Base-by-base conservation (phyloP, 129 eudicot species). In the Tagetes patula region DNA sequence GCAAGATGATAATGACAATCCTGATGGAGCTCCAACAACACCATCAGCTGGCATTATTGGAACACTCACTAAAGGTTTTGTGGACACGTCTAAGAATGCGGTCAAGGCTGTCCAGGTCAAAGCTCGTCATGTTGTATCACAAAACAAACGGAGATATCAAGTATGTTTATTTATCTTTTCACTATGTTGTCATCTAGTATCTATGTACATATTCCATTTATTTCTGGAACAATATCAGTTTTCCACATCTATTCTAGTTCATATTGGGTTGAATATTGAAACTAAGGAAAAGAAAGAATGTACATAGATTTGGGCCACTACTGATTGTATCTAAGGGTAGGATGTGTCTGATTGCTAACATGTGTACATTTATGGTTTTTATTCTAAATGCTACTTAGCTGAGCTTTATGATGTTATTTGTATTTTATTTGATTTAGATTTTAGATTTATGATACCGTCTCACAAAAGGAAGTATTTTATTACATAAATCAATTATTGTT, bases 71-170 rank as follows among this genome's bases (percentile, higher is more conserved):
- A 93, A 86, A 85, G 96, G 98, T 54, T 75, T 93, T 69, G 96
- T 89, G 47, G 98, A 93, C 80, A 78, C 96, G 34, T 93, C 98
- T 54, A 93, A 87, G 80, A 93, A 80, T 72, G 98, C 98, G 60
- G 98, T 87, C 73, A 93, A 86, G 84, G 98, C 95, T 72, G 98
- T 93, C 47, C 88, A 82, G 76, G 98, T 93, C 67, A 93, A 84
- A 80, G 98, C 98, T 60, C 96, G 98, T 3, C 98, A 89, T 84
- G 98, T 84, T 75, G 98, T 92, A 27, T 92, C 98, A 45, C 96
- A 92, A 82, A 89, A 93, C 66, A 93, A 93, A 78, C 77, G 98
- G 87, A 89, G 98, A 87, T 93, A 89, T 79, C 95, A 85, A 95
- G 98, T 89, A 65, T 5, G 14, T 27, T 71, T 7, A 66, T 38